Conservation (phyloP, 306 rosid species). For the Lathyrus aphaca region DNA sequence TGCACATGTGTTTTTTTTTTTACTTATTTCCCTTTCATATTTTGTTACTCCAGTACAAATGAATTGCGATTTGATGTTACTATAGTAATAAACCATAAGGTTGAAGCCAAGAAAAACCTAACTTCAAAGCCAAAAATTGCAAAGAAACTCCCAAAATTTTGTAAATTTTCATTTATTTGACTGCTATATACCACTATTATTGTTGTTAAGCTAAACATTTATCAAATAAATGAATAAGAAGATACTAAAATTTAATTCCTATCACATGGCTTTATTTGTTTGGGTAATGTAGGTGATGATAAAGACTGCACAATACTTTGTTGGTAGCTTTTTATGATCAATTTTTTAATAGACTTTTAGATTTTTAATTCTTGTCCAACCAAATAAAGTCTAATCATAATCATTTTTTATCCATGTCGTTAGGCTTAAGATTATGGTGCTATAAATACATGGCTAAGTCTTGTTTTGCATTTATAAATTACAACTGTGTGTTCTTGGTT, state of each 20-base stretch:
- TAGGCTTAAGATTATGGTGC: not conserved
- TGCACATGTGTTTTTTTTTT: not conserved
- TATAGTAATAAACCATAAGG: no score
- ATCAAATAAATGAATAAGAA: not conserved
- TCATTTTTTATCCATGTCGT: not conserved
- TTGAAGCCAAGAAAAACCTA: no score
- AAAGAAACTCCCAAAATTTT: no score
- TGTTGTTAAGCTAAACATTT: no score
- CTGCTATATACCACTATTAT: no score
- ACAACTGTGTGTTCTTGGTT: not conserved
- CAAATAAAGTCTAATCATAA: not conserved
- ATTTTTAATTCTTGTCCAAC: not conserved
- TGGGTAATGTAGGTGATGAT: conserved; percentile 4
- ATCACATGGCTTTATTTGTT: conserved; percentile 26
- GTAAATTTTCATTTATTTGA: no score
- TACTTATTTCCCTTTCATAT: no score
- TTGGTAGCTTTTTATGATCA: not conserved
- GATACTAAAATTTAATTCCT: not conserved
- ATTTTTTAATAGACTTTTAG: not conserved
- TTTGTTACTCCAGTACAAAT: no score
- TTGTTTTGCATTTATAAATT: not conserved
- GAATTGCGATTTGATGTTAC: no score
- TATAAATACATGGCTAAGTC: not conserved
- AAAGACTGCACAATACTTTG: not conserved
- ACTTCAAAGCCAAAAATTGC: no score